These are phyloP conservation scores for Dillenia turbinata DNA, from an alignment of 164 flowering plant genomes.

Conservation along the genomic window DNA sequence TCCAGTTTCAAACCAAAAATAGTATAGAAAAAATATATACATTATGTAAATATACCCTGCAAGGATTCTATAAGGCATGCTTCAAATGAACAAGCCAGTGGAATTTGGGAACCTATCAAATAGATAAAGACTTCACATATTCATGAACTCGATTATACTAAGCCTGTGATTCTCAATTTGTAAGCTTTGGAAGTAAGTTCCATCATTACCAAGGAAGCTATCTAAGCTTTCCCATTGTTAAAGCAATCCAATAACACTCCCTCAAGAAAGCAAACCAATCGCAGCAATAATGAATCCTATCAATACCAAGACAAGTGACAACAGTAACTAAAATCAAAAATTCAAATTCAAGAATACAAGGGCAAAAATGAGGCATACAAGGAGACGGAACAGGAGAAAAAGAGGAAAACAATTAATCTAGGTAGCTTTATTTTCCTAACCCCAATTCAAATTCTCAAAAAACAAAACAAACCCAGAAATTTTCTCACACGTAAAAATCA, in stretches of 20 bases:
- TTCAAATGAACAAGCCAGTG: background rate
- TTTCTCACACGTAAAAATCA: background rate
- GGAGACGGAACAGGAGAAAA: background rate
- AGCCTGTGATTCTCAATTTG: too few relatives aligned
- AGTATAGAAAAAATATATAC: background rate
- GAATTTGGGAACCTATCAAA: background rate
- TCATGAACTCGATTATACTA: too few relatives aligned
- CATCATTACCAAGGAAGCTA: too few relatives aligned
- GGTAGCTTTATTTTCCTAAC: background rate
- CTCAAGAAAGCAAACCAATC: background rate
- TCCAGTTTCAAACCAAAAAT: too few relatives aligned
- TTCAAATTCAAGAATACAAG: background rate
- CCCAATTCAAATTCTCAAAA: background rate
- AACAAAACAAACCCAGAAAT: slow-evolving; percentile 1
- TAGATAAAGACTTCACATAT: background rate
- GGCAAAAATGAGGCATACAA: background rate
- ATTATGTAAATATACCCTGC: background rate
- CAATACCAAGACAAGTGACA: background rate
- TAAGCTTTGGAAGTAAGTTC: too few relatives aligned
- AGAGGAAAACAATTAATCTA: background rate
- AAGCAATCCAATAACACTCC: too few relatives aligned
- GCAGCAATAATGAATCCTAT: background rate
- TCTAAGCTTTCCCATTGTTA: too few relatives aligned
- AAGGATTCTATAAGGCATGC: background rate
- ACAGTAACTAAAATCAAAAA: background rate